Percentiles rank a stretch among this genome's conserved stretches.
phyloP scores from a whole-genome alignment of 2,329 filamentous ascomycete species.

The Talaromyces sp. region DNA sequence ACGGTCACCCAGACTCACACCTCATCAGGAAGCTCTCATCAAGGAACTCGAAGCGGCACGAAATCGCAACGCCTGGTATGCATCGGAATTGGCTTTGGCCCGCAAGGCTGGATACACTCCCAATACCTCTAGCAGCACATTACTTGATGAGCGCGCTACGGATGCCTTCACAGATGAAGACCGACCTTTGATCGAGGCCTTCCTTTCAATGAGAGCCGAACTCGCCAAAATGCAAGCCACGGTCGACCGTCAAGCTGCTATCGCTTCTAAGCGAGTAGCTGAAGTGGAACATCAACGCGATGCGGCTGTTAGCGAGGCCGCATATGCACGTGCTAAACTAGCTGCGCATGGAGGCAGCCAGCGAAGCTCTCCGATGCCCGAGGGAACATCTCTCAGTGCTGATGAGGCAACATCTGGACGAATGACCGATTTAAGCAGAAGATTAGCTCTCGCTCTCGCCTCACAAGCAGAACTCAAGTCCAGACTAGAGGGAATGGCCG shows the following conservation, averaged over 20 bases:
- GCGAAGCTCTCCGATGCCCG: constrained; percentile 49
- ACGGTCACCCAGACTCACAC: constrained; percentile 38
- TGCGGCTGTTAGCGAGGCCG: constrained; percentile 86
- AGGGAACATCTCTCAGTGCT: constrained; percentile 47
- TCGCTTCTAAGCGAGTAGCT: constrained; percentile 82
- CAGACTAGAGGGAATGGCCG: constrained; percentile 62
- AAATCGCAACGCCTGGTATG: constrained; percentile 93
- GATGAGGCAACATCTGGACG: constrained; percentile 57
- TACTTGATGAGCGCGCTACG: constrained; percentile 67
- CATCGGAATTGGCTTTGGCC: constrained; percentile 86
- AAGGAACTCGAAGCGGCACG: constrained; percentile 82
- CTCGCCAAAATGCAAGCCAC: constrained; percentile 82
- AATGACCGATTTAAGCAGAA: constrained; percentile 68
- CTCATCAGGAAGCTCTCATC: constrained; percentile 57
- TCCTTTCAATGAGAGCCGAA: constrained; percentile 85
- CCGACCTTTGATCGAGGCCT: constrained; percentile 81
- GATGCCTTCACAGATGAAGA: constrained; percentile 90
- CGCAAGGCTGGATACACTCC: constrained; percentile 82
- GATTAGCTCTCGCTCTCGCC: constrained; percentile 74
- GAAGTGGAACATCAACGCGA: constrained; percentile 94
- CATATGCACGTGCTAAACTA: constrained; percentile 88
- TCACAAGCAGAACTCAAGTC: constrained; percentile 73
- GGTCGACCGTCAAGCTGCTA: constrained; percentile 78
- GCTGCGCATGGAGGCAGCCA: constrained; percentile 73
- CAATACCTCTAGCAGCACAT: constrained; percentile 62